Evolutionary conservation across 2,329 filamentous ascomycete genomes (phyloP).

Genomic region (Mollisiaceae sp.): DNA sequence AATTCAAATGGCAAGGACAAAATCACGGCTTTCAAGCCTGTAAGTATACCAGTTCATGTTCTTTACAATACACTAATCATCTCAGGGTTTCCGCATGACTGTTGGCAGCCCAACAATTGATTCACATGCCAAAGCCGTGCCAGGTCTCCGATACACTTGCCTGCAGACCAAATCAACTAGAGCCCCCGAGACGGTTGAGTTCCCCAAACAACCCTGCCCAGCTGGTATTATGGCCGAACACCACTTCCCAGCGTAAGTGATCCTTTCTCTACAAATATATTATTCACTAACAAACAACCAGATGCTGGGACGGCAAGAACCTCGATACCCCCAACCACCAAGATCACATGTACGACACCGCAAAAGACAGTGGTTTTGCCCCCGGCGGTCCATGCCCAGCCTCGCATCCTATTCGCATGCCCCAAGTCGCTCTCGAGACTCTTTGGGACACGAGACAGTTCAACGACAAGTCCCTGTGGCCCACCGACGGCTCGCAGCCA

Average conservation of each 20-base stretch:
- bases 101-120: slow-evolving; percentile 23
- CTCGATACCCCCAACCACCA: slow-evolving; percentile 25
- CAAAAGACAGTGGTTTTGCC: slow-evolving; percentile 3
- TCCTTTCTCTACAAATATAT: background rate
- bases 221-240: slow-evolving; percentile 43
- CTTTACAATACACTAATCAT: background rate
- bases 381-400: slow-evolving; percentile 14
- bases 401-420: slow-evolving; percentile 19
- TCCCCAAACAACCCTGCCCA: slow-evolving; percentile 35
- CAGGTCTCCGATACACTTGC: slow-evolving; percentile 25
- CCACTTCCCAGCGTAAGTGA: slow-evolving; percentile 38
- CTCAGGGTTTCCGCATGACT: slow-evolving; percentile 28
- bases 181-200: slow-evolving; percentile 16
- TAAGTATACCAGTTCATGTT: background rate
- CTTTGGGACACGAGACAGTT: slow-evolving; percentile 22
- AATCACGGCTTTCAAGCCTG: slow-evolving; percentile 20
- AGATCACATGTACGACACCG: slow-evolving; percentile 15
- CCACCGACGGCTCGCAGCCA: slow-evolving; percentile 19
- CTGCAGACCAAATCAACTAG: slow-evolving; percentile 8
- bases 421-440: slow-evolving; percentile 16
- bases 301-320: slow-evolving; percentile 34
- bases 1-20: slow-evolving; percentile 16
- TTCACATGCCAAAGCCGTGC: slow-evolving; percentile 3
- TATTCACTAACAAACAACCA: slow-evolving; percentile 15
- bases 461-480: slow-evolving; percentile 26